Percentiles rank a stretch among this genome's conserved stretches.
These are phyloP conservation scores for Mangifera indica DNA, from an alignment of 345 rosid species.

Conservation along the genomic window DNA sequence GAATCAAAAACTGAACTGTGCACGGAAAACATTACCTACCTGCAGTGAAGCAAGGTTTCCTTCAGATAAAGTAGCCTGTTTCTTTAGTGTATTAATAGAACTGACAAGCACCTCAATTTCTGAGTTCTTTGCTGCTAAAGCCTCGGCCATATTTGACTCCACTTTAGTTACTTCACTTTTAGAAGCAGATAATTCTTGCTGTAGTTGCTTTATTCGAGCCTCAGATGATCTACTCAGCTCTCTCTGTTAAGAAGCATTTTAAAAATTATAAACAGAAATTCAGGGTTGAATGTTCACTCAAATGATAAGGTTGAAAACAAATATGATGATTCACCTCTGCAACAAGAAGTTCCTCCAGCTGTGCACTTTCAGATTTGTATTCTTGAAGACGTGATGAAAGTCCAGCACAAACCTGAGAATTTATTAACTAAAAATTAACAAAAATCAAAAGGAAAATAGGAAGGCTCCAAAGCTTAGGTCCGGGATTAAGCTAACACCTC, in stretches of 20 bases:
- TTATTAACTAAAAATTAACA: not conserved
- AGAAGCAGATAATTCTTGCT: slow-evolving; percentile 70
- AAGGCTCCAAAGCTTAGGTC: slow-evolving; percentile 2
- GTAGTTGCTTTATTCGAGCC: slow-evolving; percentile 80
- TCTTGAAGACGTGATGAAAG: slow-evolving; percentile 97
- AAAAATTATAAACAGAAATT: slow-evolving; percentile 22
- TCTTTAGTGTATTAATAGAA: slow-evolving; percentile 76
- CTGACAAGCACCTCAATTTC: slow-evolving; percentile 83
- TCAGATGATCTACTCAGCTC: slow-evolving; percentile 90
- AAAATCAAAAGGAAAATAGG: not conserved
- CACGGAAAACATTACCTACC: slow-evolving; percentile 43
- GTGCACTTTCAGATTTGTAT: slow-evolving; percentile 92
- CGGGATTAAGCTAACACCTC: not conserved
- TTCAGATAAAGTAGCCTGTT: slow-evolving; percentile 78
- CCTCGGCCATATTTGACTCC: slow-evolving; percentile 83
- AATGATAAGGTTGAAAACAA: slow-evolving; percentile 11
- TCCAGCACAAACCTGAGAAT: slow-evolving; percentile 84
- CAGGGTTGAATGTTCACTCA: slow-evolving; percentile 15
- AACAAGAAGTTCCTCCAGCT: slow-evolving; percentile 95
- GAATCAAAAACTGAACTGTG: slow-evolving; percentile 10
- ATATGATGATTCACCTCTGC: slow-evolving; percentile 62
- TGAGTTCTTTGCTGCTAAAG: slow-evolving; percentile 85
- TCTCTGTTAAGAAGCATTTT: slow-evolving; percentile 55
- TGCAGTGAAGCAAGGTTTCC: slow-evolving; percentile 90
- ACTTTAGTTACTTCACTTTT: slow-evolving; percentile 75